Conservation (phyloP, 768 basidiomycete species). For the Calocera cornea region DNA sequence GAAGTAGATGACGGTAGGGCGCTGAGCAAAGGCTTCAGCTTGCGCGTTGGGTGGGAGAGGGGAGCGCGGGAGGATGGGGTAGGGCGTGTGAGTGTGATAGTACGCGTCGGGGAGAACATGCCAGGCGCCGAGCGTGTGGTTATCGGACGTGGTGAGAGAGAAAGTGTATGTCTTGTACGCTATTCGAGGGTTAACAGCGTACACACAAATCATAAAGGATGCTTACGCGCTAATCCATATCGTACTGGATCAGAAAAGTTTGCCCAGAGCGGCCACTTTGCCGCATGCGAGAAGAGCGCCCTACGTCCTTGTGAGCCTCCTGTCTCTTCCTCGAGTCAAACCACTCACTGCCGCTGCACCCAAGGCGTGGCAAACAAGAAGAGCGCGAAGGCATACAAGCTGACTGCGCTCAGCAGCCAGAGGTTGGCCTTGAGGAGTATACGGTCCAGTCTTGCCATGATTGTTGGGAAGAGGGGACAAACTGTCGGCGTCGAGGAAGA, state of each 20-base stretch:
- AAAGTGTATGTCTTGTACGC: slow-evolving; percentile 70
- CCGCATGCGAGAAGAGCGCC: slow-evolving; percentile 48
- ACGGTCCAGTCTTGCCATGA: neutral
- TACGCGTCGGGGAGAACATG: slow-evolving; percentile 56
- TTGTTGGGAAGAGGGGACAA: neutral
- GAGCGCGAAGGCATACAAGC: slow-evolving; percentile 41
- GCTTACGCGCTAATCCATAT: slow-evolving; percentile 70
- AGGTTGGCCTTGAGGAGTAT: neutral
- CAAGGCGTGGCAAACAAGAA: slow-evolving; percentile 44
- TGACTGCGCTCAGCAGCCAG: neutral
- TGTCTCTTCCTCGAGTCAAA: neutral
- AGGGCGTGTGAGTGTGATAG: slow-evolving; percentile 32
- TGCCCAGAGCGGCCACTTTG: slow-evolving; percentile 49
- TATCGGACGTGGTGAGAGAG: slow-evolving; percentile 57
- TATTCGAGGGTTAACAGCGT: slow-evolving; percentile 18
- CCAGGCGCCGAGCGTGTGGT: slow-evolving; percentile 73
- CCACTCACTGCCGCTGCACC: slow-evolving; percentile 53
- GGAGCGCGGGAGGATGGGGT: slow-evolving; percentile 24
- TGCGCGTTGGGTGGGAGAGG: slow-evolving; percentile 26
- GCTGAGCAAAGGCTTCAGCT: slow-evolving; percentile 38
- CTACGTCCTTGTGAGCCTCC: slow-evolving; percentile 23
- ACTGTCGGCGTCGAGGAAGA: neutral
- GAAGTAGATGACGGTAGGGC: slow-evolving; percentile 77
- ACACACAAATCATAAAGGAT: neutral
- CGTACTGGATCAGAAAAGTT: slow-evolving; percentile 56